These are phyloP conservation scores for Prunus campanulata DNA, from an alignment of 306 rosid genomes.

Conservation along the genomic window DNA sequence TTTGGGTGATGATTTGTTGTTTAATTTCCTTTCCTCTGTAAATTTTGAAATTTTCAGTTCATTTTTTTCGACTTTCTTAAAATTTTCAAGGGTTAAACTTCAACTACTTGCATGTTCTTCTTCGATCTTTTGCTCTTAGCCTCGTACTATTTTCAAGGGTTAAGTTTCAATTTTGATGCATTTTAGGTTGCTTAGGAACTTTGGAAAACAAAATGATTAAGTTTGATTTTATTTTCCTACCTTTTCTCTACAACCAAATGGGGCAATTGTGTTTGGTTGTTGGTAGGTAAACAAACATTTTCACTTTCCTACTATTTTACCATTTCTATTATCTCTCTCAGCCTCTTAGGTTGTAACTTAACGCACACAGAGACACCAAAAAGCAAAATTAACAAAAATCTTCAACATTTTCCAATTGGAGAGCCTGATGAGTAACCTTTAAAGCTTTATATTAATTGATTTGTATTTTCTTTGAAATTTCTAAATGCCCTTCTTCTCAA, in stretches of 20 bases:
- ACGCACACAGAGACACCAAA: not conserved
- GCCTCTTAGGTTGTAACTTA: not conserved
- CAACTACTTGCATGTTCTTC: not conserved
- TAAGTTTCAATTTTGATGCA: not conserved
- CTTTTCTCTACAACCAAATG: constrained; percentile 37
- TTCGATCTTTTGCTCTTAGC: not conserved
- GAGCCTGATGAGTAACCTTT: not conserved
- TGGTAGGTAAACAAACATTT: constrained; percentile 53
- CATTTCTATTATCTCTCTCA: not conserved
- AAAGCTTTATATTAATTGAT: not conserved
- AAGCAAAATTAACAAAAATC: not conserved
- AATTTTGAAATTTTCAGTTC: not conserved
- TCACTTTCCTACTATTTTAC: not conserved
- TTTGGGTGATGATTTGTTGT: not conserved
- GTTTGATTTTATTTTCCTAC: constrained; percentile 20
- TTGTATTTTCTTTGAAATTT: not conserved
- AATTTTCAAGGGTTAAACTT: not conserved
- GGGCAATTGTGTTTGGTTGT: constrained; percentile 45
- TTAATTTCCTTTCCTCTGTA: not conserved
- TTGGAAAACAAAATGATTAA: not conserved
- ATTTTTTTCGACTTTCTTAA: not conserved
- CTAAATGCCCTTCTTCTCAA: not conserved
- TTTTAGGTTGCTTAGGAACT: constrained; percentile 14
- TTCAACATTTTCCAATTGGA: not conserved
- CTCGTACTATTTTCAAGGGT: not conserved